Base-by-base conservation (phyloP, 2,329 filamentous ascomycete species). In the Ophiostoma angusticollis region DNA sequence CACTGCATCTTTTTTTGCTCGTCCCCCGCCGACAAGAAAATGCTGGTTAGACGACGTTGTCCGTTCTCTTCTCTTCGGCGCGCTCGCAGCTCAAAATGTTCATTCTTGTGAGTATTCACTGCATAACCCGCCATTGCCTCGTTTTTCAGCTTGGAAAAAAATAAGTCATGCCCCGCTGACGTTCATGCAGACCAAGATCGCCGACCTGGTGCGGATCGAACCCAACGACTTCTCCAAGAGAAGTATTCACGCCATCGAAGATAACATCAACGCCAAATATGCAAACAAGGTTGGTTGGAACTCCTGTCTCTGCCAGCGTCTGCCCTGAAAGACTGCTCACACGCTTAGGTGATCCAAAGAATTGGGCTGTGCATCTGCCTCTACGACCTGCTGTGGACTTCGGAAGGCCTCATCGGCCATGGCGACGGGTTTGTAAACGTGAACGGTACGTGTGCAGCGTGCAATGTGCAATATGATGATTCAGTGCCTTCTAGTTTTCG, bases 251-350 rank as follows among this genome's bases (percentile, higher is more conserved):
- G 85, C 86, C 1, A 84, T 98, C 47, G 86, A 95, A 61, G 87
- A 98, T 63, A 91, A 91, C 52, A 91, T 98, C 63, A 96, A 98
- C 58, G 72, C 78, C 47, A 98, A 98, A 62, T 98, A 95, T 60
- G 78, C 89, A 43, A 95, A 98, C 63, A 91, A 89, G 61, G 80
- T 84, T 28, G 11, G 35, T 27, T n/a, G 17, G 14, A 32, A 4
- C 16, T 19, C 14, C 9, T 11, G 25, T n/a, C 27, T 6, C 12
- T 13, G 9, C 18, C 34, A 13, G 7, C 32, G 8, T 17, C 13
- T 17, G n/a, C n/a, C 12, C n/a, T 31, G 9, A n/a, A n/a, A n/a
- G n/a, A 3, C 5, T 22, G 21, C 31, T 34, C 1, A 35, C 28
- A 9, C n/a, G 13, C 3, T 21, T 28, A 82, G 72, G 82, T 86